Percentiles rank a stretch among this genome's conserved stretches.
phyloP scores from a whole-genome alignment of 495 filamentous ascomycete species.

The Aeminium ludgeri region DNA sequence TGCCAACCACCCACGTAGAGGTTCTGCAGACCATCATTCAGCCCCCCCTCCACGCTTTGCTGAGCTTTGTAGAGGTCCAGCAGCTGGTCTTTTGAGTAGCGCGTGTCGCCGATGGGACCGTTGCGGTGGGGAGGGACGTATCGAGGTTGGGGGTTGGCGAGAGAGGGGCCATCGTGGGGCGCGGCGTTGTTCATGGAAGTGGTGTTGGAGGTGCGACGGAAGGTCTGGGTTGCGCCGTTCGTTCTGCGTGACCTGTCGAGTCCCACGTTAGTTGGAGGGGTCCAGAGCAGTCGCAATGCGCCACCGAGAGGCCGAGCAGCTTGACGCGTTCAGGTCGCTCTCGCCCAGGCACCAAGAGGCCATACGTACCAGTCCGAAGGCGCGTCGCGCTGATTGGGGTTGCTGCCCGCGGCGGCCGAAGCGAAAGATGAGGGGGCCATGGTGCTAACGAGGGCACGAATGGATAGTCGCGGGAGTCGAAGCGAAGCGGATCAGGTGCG shows the following conservation, averaged over 20 bases:
- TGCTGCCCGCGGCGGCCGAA: too few species aligned
- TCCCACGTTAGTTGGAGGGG: too few species aligned
- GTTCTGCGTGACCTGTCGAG: conserved; percentile 53
- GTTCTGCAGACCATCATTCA: conserved; percentile 47
- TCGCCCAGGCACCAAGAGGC: too few species aligned
- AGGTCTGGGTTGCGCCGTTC: conserved; percentile 71
- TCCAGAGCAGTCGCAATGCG: too few species aligned
- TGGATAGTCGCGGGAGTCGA: too few species aligned
- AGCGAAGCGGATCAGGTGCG: too few species aligned
- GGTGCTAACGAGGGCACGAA: too few species aligned
- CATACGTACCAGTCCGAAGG: too few species aligned
- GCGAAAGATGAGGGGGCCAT: too few species aligned
- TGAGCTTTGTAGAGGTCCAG: conserved; percentile 55
- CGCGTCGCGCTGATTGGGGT: too few species aligned
- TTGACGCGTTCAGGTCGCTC: too few species aligned
- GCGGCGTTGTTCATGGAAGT: conserved; percentile 27
- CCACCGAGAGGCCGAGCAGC: too few species aligned
- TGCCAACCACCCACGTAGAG: conserved; percentile 64
- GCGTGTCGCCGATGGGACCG: conserved; percentile 36
- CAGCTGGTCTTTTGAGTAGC: conserved; percentile 74
- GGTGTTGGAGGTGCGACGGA: conserved; percentile 64
- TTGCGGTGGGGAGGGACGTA: conserved; percentile 51
- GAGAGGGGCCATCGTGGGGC: conserved; percentile 19
- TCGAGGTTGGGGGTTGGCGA: conserved; percentile 30
- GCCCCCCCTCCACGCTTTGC: conserved; percentile 33